Evolutionary conservation across 345 rosid species (phyloP).

Genomic region (Hibiscus trionum): DNA sequence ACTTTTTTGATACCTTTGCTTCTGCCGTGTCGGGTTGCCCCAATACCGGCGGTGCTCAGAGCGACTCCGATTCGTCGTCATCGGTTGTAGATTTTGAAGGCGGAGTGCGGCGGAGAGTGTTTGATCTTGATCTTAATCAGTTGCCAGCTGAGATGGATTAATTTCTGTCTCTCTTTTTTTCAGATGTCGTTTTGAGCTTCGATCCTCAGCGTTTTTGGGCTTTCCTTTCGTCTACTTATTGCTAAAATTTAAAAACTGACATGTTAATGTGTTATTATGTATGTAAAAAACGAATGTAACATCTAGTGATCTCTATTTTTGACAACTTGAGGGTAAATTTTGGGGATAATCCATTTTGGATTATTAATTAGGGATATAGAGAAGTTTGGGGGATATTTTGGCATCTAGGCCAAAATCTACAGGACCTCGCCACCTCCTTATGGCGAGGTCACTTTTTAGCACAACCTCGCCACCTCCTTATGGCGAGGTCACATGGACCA

Average conservation of each 20-base stretch:
- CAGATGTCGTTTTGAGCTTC: conserved; percentile 19
- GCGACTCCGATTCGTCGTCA: conserved; percentile 59
- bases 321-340: conserved; percentile 1
- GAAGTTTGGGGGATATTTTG: too few relatives aligned
- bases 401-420: too few relatives aligned
- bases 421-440: too few relatives aligned
- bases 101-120: conserved; percentile 22
- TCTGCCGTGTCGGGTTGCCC: conserved; percentile 18
- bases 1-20: conserved; percentile 55
- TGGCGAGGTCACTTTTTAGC: too few relatives aligned
- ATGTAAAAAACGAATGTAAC: background rate
- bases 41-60: conserved; percentile 28
- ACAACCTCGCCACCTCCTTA: too few relatives aligned
- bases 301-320: background rate
- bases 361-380: too few relatives aligned
- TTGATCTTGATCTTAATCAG: conserved; percentile 64
- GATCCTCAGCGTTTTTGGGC: conserved; percentile 5
- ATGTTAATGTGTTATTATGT: background rate
- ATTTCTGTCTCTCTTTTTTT: conserved; percentile 3
- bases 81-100: conserved; percentile 50
- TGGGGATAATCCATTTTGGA: too few relatives aligned
- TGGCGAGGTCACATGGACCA: too few relatives aligned
- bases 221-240: background rate
- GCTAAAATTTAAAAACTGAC: background rate
- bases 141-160: conserved; percentile 54